Evolutionary conservation across 805 yeast genomes (phyloP), one percentile per base, ranked within the genome.

Genomic region (Nakazawaea sp.): DNA sequence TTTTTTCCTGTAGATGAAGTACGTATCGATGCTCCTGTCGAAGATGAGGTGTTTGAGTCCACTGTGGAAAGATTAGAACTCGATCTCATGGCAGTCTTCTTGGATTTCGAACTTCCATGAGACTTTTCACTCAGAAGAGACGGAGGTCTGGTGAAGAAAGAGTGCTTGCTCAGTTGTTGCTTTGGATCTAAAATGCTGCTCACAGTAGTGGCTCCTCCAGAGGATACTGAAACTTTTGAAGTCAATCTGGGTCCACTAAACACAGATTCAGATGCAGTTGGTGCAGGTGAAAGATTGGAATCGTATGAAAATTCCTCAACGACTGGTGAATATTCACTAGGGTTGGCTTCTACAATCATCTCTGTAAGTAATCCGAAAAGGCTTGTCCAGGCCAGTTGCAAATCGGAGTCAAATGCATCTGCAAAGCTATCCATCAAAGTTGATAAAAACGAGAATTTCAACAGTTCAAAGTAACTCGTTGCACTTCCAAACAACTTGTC

Each of bases 381-480:
- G 4, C 27, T 27, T 12, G 11, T 33, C 41, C 41, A 38, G 4
- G 23, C 20, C 15, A 17, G 10, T 38, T 38, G 41, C 19, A 38
- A 28, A 8, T 32, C 33, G 4, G 18, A 21, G 11, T 23, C 18
- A 27, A 32, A 38, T 2, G 35, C 32, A 29, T 38, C 41, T 5
- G 41, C 41, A 25, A 38, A 38, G 20, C 36, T 38, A 25, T 38
- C 41, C 25, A 38, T 32, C 20, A 38, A 26, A 8, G 33, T 18
- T 2, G 36, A 19, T 2, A 29, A 10, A 11, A 38, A 20, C 7
- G 35, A 25, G 4, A 31, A 11, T 5, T n/a, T 31, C 11, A 36
- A 20, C 28, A 31, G 24, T 8, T 27, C 23, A 26, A 26, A 36
- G 18, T 25, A 23, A 18, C 15, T 6, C 5, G 27, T 20, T 9